Conservation (phyloP, 495 filamentous ascomycete species). For the Xylaria bambusicola region DNA sequence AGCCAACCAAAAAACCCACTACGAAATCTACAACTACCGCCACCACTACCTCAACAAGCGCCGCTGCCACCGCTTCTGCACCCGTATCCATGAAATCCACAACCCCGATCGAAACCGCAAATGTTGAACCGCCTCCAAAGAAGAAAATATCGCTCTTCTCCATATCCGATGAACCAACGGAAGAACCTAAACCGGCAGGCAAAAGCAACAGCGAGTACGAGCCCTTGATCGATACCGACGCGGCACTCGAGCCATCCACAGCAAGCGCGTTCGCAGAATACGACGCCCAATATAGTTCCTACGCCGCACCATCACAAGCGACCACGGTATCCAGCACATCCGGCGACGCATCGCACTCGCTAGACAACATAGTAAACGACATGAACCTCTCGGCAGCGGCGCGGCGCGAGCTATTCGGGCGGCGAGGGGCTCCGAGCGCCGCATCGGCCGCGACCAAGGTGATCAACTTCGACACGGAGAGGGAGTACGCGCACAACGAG, state of each 20-base stretch:
- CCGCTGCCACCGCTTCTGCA: neutral
- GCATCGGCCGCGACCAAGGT: conserved; percentile 48
- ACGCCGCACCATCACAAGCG: conserved; percentile 24
- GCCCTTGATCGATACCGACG: conserved; percentile 37
- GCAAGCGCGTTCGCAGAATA: conserved; percentile 39
- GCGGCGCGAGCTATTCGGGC: conserved; percentile 80
- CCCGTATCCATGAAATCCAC: conserved; percentile 3
- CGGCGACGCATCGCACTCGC: conserved; percentile 37
- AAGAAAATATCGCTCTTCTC: conserved; percentile 50
- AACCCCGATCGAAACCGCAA: conserved; percentile 1
- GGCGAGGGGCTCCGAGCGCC: conserved; percentile 42
- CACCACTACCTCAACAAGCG: conserved; percentile 19
- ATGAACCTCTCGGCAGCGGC: conserved; percentile 73
- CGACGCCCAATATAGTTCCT: conserved; percentile 33
- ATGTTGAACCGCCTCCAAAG: conserved; percentile 31
- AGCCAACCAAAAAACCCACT: conserved; percentile 66
- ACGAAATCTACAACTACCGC: conserved; percentile 15
- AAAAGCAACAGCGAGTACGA: conserved; percentile 39
- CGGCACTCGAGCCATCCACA: conserved; percentile 14
- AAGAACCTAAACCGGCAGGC: neutral
- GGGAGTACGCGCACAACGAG: conserved; percentile 83
- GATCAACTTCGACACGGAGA: conserved; percentile 81
- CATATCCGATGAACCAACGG: conserved; percentile 34
- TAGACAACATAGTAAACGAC: conserved; percentile 67
- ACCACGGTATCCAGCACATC: conserved; percentile 21